These are phyloP conservation scores for Erodium maritimum DNA, from an alignment of 345 rosid genomes.

Conservation along the genomic window DNA sequence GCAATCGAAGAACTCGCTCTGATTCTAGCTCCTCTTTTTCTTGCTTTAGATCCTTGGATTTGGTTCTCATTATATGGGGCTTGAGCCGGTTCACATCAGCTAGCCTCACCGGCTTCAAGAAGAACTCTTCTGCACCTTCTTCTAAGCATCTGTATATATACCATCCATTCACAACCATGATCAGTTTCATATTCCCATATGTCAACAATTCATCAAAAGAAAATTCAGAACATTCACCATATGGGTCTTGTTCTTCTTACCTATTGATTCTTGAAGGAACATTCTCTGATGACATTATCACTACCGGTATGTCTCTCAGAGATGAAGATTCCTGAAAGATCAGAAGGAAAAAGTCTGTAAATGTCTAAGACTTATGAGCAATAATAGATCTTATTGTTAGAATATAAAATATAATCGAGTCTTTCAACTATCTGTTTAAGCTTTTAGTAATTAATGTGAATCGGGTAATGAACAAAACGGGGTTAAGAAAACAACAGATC, in stretches of 20 bases:
- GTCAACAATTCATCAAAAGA: not conserved
- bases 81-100: slow-evolving; percentile 47
- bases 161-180: no score
- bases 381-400: not conserved
- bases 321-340: slow-evolving; percentile 46
- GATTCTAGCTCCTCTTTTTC: slow-evolving; percentile 8
- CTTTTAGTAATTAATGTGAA: not conserved
- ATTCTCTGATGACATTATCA: slow-evolving; percentile 76
- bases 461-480: not conserved
- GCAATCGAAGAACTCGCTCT: not conserved
- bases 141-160: slow-evolving; percentile 41
- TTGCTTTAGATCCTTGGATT: slow-evolving; percentile 16
- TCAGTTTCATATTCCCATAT: not conserved
- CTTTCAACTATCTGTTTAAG: no score
- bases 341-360: not conserved
- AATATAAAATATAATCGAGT: no score
- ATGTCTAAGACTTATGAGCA: no score
- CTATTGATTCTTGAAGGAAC: slow-evolving; percentile 61
- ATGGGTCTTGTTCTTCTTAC: slow-evolving; percentile 13
- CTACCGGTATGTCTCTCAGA: slow-evolving; percentile 53
- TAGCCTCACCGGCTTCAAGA: slow-evolving; percentile 49
- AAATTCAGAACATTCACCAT: not conserved
- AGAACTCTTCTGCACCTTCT: slow-evolving; percentile 72
- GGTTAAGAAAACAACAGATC: slow-evolving; percentile 2
- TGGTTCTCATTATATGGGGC: slow-evolving; percentile 44